Evolutionary conservation across 208 protist genomes (phyloP).

Genomic region (Phytomonas francai): DNA sequence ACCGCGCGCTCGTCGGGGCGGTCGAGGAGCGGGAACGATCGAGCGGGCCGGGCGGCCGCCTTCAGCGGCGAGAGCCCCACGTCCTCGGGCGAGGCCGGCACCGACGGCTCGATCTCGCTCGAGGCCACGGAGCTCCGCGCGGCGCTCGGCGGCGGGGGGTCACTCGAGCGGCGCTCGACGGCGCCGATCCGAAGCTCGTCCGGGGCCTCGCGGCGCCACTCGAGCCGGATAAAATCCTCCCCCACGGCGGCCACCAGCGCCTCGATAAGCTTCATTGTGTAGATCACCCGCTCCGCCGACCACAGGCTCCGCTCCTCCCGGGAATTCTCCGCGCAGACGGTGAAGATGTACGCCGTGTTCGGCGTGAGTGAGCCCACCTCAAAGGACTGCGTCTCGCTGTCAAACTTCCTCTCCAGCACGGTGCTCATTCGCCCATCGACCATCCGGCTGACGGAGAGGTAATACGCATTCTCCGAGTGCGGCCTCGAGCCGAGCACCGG

Average conservation of each 20-base stretch:
- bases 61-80: background rate
- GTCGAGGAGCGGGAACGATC: conserved; percentile 39
- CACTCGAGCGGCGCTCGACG: background rate
- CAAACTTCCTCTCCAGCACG: conserved; percentile 54
- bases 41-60: conserved; percentile 12
- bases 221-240: conserved; percentile 78
- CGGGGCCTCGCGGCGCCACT: conserved; percentile 61
- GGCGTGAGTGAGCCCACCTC: conserved; percentile 39
- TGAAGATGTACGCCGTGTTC: conserved; percentile 66
- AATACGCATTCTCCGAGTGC: conserved; percentile 27
- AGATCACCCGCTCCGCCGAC: conserved; percentile 71
- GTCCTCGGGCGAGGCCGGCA: background rate
- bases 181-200: conserved; percentile 29
- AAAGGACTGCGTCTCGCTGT: conserved; percentile 29
- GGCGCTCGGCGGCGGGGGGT: background rate
- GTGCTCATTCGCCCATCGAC: conserved; percentile 17
- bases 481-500: too few relatives aligned
- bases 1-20: conserved; percentile 21
- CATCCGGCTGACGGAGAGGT: conserved; percentile 26
- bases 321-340: conserved; percentile 46
- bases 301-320: conserved; percentile 77
- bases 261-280: conserved; percentile 80
- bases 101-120: background rate
- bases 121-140: background rate
- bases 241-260: conserved; percentile 57